Evolutionary conservation across 768 basidiomycete species (phyloP), one percentile per base, ranked within the genome.

Genomic region (Suillus subluteus): DNA sequence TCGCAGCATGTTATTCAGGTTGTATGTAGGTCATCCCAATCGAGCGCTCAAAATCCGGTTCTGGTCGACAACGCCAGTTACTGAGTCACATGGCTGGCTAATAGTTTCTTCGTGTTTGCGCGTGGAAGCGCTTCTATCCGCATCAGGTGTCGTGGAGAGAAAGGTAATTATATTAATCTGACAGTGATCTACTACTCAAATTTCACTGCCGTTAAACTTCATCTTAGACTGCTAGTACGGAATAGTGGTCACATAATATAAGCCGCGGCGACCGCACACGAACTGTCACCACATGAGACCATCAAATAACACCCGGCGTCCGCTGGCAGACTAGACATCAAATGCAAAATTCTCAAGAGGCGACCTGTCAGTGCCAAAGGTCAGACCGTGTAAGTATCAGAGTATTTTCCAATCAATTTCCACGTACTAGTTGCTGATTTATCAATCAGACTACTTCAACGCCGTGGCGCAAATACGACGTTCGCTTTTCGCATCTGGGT

Each of bases 121-220:
- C 23, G 9, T 26, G 38, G 15, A 59, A 18, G 15, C 8, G 16
- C 18, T 43, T 43, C 40, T 41, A 41, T 61, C 41, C 59, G 40
- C 18, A 40, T 37, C 40, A 5, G 38, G 23, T 4, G 15, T 26
- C 38, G 11, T 59, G 23, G 30, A 43, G 18, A 61, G 59, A 43
- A 41, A 30, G 41, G 59, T 32, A 32, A 32, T 61, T 13, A 41
- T 32, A 43, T 26, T 55, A 55, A 61, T 43, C 58, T 59, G 58
- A 26, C 38, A 58, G 58, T 23, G 16, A 41, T 61, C 38, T 30
- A 59, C 26, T 41, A 59, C 40, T 41, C 37, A 58, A 55, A 11
- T 26, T 41, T 61, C 9, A 26, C 38, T 41, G 23, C 58, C 16
- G 58, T 41, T 56, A n/a, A 56, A 56, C 35, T n/a, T 56, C 55